phyloP scores from a whole-genome alignment of 768 basidiomycete genomes.

The Mycena metata region DNA sequence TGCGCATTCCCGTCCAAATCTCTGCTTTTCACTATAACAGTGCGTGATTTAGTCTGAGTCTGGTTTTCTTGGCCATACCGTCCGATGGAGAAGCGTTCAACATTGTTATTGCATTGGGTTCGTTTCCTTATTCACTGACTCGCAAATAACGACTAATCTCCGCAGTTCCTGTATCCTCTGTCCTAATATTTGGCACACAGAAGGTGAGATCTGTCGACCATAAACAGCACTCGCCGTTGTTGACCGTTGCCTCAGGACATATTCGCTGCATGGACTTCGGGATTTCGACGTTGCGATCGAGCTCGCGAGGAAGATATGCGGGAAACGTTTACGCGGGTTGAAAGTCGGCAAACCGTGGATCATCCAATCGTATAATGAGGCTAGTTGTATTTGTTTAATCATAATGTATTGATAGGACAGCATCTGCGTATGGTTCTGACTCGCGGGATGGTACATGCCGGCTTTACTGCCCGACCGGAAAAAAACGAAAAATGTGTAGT shows the following conservation, averaged over 20 bases:
- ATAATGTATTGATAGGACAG: no score
- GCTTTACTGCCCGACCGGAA: no score
- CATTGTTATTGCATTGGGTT: conserved; percentile 32
- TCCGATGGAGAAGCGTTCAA: conserved; percentile 24
- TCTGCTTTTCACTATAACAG: no score
- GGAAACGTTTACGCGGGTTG: conserved; percentile 32
- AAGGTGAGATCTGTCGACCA: conserved; percentile 8
- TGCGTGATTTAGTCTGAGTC: conserved; percentile 24
- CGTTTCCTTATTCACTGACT: background rate
- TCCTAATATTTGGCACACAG: conserved; percentile 37
- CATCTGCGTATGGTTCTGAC: no score
- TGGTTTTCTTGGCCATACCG: conserved; percentile 24
- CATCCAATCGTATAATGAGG: no score
- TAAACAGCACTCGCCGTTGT: background rate
- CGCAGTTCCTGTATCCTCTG: conserved; percentile 33
- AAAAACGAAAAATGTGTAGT: no score
- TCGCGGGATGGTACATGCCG: no score
- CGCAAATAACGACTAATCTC: background rate
- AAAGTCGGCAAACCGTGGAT: background rate
- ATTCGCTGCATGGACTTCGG: conserved; percentile 28
- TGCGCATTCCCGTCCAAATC: conserved; percentile 1
- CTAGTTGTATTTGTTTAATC: no score
- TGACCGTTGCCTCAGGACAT: conserved; percentile 23
- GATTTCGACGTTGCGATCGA: background rate
- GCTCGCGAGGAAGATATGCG: conserved; percentile 25